Percentiles rank a stretch among this genome's conserved stretches.
Conservation (phyloP, 2,329 filamentous ascomycete genomes). For the Chaetomiaceae sp. region DNA sequence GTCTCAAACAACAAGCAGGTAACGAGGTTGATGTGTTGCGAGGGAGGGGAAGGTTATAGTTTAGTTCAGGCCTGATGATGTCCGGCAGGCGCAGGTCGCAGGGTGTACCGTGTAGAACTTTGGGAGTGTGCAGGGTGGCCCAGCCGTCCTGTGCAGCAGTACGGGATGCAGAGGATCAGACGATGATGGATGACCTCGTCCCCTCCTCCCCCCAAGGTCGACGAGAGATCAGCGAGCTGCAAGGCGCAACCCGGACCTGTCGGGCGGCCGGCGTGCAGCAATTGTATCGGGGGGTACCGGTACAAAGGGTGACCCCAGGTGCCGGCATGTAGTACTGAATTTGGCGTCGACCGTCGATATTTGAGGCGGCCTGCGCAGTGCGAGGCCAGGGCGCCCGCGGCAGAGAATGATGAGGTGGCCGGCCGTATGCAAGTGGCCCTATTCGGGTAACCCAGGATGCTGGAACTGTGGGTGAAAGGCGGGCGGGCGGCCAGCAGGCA, state of each 20-base stretch:
- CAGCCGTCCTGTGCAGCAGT: conserved; percentile 13
- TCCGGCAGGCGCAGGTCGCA: conserved; percentile 17
- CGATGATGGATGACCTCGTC: conserved; percentile 14
- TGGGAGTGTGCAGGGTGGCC: conserved; percentile 16
- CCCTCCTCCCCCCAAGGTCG: too few relatives aligned
- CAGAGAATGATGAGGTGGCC: conserved; percentile 41
- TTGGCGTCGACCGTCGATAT: conserved; percentile 25
- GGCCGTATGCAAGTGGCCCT: conserved; percentile 40
- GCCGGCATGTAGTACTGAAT: conserved; percentile 25
- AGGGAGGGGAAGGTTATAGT: conserved; percentile 25
- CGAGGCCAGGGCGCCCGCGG: conserved; percentile 31
- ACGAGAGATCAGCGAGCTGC: conserved; percentile 24
- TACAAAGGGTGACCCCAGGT: conserved; percentile 28
- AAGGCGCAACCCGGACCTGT: conserved; percentile 21
- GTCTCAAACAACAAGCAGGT: conserved; percentile 13
- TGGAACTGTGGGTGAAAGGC: conserved; percentile 19
- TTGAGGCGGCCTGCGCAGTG: conserved; percentile 36
- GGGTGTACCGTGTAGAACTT: conserved; percentile 8
- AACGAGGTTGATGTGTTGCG: too few relatives aligned
- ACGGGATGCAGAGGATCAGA: conserved; percentile 24
- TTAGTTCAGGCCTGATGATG: conserved; percentile 18
- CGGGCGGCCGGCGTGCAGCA: conserved; percentile 13
- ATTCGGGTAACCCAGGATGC: conserved; percentile 34
- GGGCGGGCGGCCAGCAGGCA: neutral
- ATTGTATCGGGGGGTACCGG: conserved; percentile 26